Evolutionary conservation across 2,329 filamentous ascomycete species (phyloP).

Genomic region (Alternaria metachromatica): DNA sequence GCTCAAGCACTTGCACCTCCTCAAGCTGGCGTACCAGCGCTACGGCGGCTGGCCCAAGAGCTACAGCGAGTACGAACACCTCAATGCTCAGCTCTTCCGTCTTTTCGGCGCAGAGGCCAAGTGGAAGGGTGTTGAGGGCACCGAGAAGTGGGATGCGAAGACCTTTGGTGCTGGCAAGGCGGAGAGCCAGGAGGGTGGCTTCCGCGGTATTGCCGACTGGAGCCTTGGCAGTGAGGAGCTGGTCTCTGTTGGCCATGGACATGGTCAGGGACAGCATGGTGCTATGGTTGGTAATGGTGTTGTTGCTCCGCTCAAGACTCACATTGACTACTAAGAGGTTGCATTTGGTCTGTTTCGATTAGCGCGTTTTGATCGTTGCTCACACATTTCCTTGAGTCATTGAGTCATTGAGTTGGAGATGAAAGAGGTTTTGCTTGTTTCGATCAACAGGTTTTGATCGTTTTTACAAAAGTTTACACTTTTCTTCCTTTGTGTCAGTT

Average conservation of each 20-base stretch:
- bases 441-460: not conserved
- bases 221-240: conserved; percentile 32
- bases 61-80: conserved; percentile 55
- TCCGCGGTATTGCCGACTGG: conserved; percentile 43
- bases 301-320: not conserved
- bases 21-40: conserved; percentile 52
- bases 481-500: not conserved
- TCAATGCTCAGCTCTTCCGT: conserved; percentile 55
- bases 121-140: conserved; percentile 53
- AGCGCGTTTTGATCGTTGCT: not conserved
- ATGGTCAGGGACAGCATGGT: not conserved
- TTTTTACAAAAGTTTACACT: not conserved
- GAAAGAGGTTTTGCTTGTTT: not conserved
- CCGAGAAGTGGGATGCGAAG: conserved; percentile 58
- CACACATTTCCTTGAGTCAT: not conserved
- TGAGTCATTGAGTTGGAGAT: not conserved
- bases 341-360: not conserved
- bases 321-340: not conserved
- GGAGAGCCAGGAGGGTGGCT: conserved; percentile 48
- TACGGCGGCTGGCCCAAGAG: conserved; percentile 56
- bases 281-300: not conserved
- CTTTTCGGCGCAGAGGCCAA: conserved; percentile 45
- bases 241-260: not conserved
- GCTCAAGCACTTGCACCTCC: conserved; percentile 46
- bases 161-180: conserved; percentile 56